Evolutionary conservation across 306 rosid genomes (phyloP).

Genomic region (Dryas alaskensis): DNA sequence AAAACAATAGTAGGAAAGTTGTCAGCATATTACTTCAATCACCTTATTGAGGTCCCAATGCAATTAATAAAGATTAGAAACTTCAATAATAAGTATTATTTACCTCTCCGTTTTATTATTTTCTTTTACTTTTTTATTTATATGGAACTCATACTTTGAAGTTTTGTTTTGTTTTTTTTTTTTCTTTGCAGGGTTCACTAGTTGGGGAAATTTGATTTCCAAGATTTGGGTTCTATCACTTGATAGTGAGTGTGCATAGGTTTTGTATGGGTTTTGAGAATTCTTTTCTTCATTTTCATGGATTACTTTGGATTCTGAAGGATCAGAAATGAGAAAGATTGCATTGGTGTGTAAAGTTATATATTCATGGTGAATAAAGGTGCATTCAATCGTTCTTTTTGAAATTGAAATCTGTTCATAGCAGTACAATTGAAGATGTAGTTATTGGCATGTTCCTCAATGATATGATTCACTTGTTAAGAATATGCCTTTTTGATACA

Average conservation of each 20-base stretch:
- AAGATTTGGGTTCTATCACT: slow-evolving; percentile 17
- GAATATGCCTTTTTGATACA: background rate
- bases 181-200: slow-evolving; percentile 24
- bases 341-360: slow-evolving; percentile 21
- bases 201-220: slow-evolving; percentile 16
- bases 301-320: slow-evolving; percentile 18
- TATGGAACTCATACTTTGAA: slow-evolving; percentile 3
- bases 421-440: background rate
- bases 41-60: background rate
- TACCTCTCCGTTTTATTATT: background rate
- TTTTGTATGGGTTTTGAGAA: slow-evolving; percentile 24
- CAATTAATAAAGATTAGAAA: background rate
- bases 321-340: slow-evolving; percentile 25
- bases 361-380: slow-evolving; percentile 24
- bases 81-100: background rate
- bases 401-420: background rate
- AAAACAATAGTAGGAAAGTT: slow-evolving; percentile 6
- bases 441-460: background rate
- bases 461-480: slow-evolving; percentile 1
- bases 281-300: slow-evolving; percentile 17
- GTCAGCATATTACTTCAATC: background rate
- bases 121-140: background rate
- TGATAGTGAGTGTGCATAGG: background rate
- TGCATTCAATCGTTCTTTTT: slow-evolving; percentile 15
- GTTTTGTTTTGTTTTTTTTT: slow-evolving; percentile 8